A percentile compares a stretch with the other conserved stretches of the same genome.
Evolutionary conservation across 352 stramenopile genomes (phyloP).

Genomic region (Phytophthora ramorum): DNA sequence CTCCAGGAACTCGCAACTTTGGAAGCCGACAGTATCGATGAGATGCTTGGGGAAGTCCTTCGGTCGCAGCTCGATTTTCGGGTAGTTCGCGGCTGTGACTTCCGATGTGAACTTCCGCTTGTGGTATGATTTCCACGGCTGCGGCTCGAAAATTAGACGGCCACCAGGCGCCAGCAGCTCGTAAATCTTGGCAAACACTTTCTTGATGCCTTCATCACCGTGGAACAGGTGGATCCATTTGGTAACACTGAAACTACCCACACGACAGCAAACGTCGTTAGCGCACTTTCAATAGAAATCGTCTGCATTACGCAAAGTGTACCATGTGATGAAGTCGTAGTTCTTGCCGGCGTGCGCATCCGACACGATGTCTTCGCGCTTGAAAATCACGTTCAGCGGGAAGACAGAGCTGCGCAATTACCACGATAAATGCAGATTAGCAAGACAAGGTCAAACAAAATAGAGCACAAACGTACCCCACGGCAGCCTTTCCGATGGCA

Average conservation of each 20-base stretch:
- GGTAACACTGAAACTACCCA: conserved; percentile 81
- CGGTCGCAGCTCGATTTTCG: conserved; percentile 71
- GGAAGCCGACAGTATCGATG: conserved; percentile 65
- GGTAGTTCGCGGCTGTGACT: conserved; percentile 72
- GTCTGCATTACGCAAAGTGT: conserved; percentile 9
- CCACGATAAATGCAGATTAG: not conserved
- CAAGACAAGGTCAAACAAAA: not conserved
- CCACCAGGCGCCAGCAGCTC: conserved; percentile 70
- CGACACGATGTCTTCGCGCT: conserved; percentile 71
- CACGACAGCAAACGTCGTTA: conserved; percentile 3
- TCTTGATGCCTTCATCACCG: conserved; percentile 84
- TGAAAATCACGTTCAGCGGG: conserved; percentile 84
- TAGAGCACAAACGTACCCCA: conserved; percentile 47
- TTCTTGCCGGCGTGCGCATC: conserved; percentile 66
- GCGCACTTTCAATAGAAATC: not conserved
- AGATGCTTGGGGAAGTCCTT: conserved; percentile 79
- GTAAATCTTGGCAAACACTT: conserved; percentile 75
- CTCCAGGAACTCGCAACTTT: conserved; percentile 72
- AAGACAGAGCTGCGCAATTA: conserved; percentile 53
- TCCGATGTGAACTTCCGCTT: conserved; percentile 89
- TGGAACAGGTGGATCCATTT: conserved; percentile 94
- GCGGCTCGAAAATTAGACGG: conserved; percentile 82
- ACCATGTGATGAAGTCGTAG: conserved; percentile 88
- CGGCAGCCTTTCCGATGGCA: conserved; percentile 55
- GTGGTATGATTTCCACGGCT: conserved; percentile 90